Base-by-base conservation (phyloP, 139 green algal genomes). In the Mesotaenium endlicherianum region DNA sequence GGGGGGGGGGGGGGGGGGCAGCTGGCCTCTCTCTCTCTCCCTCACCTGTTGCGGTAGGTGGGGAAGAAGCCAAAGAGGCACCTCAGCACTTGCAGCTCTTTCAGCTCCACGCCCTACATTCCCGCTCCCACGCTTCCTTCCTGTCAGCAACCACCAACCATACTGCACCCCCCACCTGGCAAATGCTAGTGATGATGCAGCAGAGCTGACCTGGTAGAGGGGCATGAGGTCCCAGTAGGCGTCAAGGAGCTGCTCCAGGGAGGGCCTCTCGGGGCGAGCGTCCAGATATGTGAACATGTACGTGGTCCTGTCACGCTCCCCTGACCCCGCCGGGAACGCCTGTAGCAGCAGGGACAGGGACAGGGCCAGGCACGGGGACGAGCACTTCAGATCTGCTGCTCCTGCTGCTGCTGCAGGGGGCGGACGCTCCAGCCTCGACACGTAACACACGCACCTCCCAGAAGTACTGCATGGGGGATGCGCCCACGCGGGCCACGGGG, bases 231-330 rank as follows among this genome's bases (percentile, higher is more conserved):
- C 49, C 94, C 95, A 98, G 91, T 98, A 98, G 72, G 96, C 91
- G 26, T 98, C 95, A 60, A 98, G 86, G 82, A 98, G 80, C 16
- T 85, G 34, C 16, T 92, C 80, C 38, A 98, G 84, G 36, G 89
- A 91, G 0, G 92, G 94, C 11, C 94, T 90, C 30, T 70, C 53
- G 82, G 64, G 89, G 64, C 94, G 64, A 0, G 94, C 94, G 84
- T 97, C 93, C 39, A 97, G 75, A 86, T 99, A 98, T 0, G 92
- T 89, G 91, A 99, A 98, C 91, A 98, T 94, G 91, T 99, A 99
- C 39, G 94, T 96, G 1, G 96, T 99, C 8, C 95, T 92, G 89
- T 97, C 93, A 2, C 60, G 85, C 1, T 90, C 83, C 4, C 93
- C 93, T 47, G 82, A 88, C 30, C 82, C 82, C 30, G 82, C 67